A percentile compares a stretch with the other conserved stretches of the same genome.
phyloP scores from a whole-genome alignment of 2,329 filamentous ascomycete species.

The Keithomyces neogunnii region DNA sequence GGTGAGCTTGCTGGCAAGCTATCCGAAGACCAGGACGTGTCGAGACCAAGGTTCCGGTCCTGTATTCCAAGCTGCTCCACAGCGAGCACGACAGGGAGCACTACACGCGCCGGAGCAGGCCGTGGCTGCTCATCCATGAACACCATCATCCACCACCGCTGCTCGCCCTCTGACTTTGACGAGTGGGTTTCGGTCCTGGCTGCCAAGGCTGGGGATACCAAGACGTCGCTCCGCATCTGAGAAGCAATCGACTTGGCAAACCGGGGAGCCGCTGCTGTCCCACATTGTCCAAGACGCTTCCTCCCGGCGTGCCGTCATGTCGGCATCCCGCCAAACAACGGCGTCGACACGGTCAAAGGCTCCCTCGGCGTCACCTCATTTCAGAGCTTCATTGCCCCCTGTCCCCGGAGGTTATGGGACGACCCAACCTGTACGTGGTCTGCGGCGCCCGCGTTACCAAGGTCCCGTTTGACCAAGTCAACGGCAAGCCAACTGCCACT shows the following conservation, averaged over 20 bases:
- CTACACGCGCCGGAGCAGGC: constrained; percentile 13
- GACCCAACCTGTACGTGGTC: constrained; percentile 12
- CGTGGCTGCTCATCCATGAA: constrained; percentile 14
- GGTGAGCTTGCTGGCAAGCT: constrained; percentile 21
- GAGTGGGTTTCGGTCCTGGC: constrained; percentile 10
- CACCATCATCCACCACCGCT: constrained; percentile 16
- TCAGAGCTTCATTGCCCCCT: constrained; percentile 13
- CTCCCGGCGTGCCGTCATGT: constrained; percentile 9
- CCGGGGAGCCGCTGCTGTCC: constrained; percentile 8
- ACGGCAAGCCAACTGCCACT: constrained; percentile 7
- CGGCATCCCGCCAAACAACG: constrained; percentile 7
- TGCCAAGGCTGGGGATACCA: constrained; percentile 13
- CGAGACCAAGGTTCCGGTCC: constrained; percentile 11
- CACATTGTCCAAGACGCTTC: constrained; percentile 10
- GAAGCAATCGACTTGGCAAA: constrained; percentile 7
- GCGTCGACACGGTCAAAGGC: constrained; percentile 11
- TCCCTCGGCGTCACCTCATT: constrained; percentile 10
- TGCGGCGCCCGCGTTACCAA: constrained; percentile 10
- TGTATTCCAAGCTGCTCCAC: constrained; percentile 13
- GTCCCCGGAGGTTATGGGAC: constrained; percentile 7
- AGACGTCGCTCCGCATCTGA: constrained; percentile 12
- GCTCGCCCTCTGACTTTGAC: constrained; percentile 13
- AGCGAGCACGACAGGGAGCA: constrained; percentile 16
- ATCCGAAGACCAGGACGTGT: constrained; percentile 14
- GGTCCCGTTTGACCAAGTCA: constrained; percentile 10